Percentiles rank a stretch among this genome's conserved stretches.
These are phyloP conservation scores for Claviceps lovelessii DNA, from an alignment of 2,329 filamentous ascomycete genomes.

Conservation along the genomic window DNA sequence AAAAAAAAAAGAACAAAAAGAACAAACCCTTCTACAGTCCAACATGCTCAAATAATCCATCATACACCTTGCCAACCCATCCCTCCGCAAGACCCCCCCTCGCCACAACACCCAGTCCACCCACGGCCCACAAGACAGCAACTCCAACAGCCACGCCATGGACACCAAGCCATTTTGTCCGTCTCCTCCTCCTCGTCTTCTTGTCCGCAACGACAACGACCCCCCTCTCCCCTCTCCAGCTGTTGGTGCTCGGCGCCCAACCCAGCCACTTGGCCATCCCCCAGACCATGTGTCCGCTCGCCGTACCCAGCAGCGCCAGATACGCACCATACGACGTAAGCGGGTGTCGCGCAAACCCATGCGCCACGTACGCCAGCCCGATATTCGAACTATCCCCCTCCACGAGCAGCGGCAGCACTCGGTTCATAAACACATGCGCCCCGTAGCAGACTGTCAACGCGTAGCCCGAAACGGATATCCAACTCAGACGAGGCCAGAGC, in stretches of 20 bases:
- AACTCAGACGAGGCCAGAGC: constrained; percentile 56
- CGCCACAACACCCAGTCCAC: constrained; percentile 65
- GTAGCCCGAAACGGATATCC: constrained; percentile 62
- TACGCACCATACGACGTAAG: constrained; percentile 56
- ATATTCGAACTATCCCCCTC: constrained; percentile 81
- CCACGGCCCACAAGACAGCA: constrained; percentile 62
- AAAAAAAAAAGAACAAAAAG: not conserved
- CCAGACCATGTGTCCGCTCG: constrained; percentile 68
- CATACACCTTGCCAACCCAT: constrained; percentile 70
- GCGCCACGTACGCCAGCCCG: constrained; percentile 67
- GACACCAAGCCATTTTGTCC: constrained; percentile 55
- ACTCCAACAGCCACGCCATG: constrained; percentile 48
- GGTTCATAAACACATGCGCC: constrained; percentile 63
- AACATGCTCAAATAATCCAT: constrained; percentile 40
- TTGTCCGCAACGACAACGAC: constrained; percentile 30
- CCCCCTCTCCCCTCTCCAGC: constrained; percentile 28
- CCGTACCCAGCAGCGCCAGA: constrained; percentile 48
- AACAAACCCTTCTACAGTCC: constrained; percentile 12
- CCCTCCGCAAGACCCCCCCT: constrained; percentile 54
- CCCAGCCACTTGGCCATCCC: constrained; percentile 74
- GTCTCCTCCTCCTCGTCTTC: constrained; percentile 37
- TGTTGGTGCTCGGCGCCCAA: constrained; percentile 42
- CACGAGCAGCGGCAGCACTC: constrained; percentile 57
- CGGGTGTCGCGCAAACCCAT: constrained; percentile 66
- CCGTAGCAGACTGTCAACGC: constrained; percentile 48